Percentiles rank a stretch among this genome's conserved stretches.
phyloP scores from a whole-genome alignment of 2,329 filamentous ascomycete species.

The Diplodia sapinea region DNA sequence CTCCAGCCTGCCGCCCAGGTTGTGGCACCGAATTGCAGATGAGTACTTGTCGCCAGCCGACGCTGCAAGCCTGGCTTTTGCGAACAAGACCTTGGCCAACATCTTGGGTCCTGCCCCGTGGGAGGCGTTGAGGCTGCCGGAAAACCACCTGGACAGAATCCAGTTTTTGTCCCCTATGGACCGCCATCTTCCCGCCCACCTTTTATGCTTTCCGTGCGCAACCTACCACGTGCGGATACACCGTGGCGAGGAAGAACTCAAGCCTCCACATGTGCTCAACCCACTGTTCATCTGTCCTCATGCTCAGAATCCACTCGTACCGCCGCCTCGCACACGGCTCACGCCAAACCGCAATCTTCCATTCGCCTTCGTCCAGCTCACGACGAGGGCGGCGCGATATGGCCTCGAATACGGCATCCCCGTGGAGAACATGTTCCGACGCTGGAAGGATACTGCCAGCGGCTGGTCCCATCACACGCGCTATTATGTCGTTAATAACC shows the following conservation, averaged over 20 bases:
- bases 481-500: constrained; percentile 58
- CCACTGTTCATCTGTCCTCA: constrained; percentile 64
- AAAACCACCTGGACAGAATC: constrained; percentile 54
- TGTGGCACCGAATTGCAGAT: constrained; percentile 55
- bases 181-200: constrained; percentile 58
- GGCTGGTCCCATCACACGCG: constrained; percentile 63
- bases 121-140: constrained; percentile 41
- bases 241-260: constrained; percentile 60
- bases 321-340: constrained; percentile 56
- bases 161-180: constrained; percentile 61
- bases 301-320: constrained; percentile 56
- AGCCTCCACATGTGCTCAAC: constrained; percentile 60
- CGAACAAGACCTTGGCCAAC: constrained; percentile 54
- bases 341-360: constrained; percentile 62
- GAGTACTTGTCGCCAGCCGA: constrained; percentile 53
- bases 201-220: constrained; percentile 65
- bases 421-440: constrained; percentile 55
- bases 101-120: constrained; percentile 53
- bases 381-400: constrained; percentile 56
- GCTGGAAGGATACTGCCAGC: constrained; percentile 59
- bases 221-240: constrained; percentile 61
- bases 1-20: constrained; percentile 50
- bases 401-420: constrained; percentile 56
- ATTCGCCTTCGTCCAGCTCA: constrained; percentile 65
- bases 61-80: constrained; percentile 56